These are phyloP conservation scores for Dactylonectria estremocensis DNA, from an alignment of 2,329 filamentous ascomycete species.

Conservation along the genomic window DNA sequence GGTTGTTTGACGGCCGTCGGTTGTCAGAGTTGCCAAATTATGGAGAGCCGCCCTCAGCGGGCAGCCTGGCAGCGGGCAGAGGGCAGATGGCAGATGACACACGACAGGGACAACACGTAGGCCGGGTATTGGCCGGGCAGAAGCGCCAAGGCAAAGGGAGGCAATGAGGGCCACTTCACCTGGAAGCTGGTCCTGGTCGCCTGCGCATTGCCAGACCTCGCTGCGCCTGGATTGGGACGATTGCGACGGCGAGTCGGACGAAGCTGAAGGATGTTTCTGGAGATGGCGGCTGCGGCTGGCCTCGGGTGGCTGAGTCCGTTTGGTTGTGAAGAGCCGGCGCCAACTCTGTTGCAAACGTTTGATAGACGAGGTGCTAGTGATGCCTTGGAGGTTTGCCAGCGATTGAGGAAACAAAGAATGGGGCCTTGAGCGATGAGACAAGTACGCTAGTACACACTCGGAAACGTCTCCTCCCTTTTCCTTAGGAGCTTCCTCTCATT, in stretches of 20 bases:
- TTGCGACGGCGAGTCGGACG: conserved; percentile 12
- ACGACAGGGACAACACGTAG: conserved; percentile 12
- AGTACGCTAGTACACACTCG: conserved; percentile 21
- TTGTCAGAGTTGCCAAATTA: conserved; percentile 26
- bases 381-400: conserved; percentile 3
- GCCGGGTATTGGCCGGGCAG: conserved; percentile 41
- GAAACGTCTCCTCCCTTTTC: conserved; percentile 2
- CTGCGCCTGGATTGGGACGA: conserved; percentile 17
- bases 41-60: conserved; percentile 20
- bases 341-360: conserved; percentile 22
- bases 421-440: conserved; percentile 28
- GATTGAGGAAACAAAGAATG: conserved; percentile 31
- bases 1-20: conserved; percentile 26
- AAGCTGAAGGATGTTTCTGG: conserved; percentile 22
- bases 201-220: conserved; percentile 28
- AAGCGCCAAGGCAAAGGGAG: conserved; percentile 19
- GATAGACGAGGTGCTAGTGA: conserved; percentile 5
- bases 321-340: conserved; percentile 26
- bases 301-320: conserved; percentile 32
- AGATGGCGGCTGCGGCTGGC: conserved; percentile 28
- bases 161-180: conserved; percentile 27
- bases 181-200: conserved; percentile 29
- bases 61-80: conserved; percentile 18
- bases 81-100: conserved; percentile 19
- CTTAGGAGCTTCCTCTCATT: conserved; percentile 11